phyloP scores from a whole-genome alignment of 2,329 filamentous ascomycete genomes.

The Diaporthe australafricana region DNA sequence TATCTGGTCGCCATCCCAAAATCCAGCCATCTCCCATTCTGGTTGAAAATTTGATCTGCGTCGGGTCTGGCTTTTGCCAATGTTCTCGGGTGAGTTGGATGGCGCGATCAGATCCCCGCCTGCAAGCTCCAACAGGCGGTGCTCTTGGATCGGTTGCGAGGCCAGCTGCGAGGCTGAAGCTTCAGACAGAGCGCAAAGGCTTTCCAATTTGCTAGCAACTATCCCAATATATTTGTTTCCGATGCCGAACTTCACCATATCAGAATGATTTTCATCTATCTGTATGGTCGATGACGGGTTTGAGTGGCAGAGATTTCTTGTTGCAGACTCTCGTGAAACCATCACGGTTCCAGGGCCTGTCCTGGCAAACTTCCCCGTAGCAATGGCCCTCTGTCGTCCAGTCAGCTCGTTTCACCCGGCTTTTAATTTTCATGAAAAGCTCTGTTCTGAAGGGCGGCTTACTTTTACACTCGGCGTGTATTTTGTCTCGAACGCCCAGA shows the following conservation, averaged over 20 bases:
- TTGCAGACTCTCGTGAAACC: conserved; percentile 41
- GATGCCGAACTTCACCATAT: conserved; percentile 41
- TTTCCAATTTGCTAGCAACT: background rate
- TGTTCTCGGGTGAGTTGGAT: background rate
- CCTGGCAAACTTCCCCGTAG: conserved; percentile 36
- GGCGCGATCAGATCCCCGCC: no score
- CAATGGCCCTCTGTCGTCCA: conserved; percentile 16
- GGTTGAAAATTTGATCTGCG: background rate
- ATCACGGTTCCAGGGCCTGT: conserved; percentile 38
- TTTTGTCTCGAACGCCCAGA: conserved; percentile 43
- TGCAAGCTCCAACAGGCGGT: background rate
- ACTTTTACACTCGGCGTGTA: conserved; percentile 40
- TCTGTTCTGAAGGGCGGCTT: conserved; percentile 23
- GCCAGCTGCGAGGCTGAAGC: background rate
- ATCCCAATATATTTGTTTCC: conserved; percentile 14
- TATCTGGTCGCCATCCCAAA: background rate
- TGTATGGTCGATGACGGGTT: conserved; percentile 34
- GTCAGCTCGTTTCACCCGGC: background rate
- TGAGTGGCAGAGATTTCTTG: conserved; percentile 34
- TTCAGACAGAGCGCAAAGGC: background rate
- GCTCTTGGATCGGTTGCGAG: background rate
- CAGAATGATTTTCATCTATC: conserved; percentile 41
- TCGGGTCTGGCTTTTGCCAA: background rate
- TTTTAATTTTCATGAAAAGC: no score
- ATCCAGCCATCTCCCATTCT: background rate